Evolutionary conservation across 2,329 filamentous ascomycete species (phyloP).

Genomic region (Penicillium sclerotigenum): DNA sequence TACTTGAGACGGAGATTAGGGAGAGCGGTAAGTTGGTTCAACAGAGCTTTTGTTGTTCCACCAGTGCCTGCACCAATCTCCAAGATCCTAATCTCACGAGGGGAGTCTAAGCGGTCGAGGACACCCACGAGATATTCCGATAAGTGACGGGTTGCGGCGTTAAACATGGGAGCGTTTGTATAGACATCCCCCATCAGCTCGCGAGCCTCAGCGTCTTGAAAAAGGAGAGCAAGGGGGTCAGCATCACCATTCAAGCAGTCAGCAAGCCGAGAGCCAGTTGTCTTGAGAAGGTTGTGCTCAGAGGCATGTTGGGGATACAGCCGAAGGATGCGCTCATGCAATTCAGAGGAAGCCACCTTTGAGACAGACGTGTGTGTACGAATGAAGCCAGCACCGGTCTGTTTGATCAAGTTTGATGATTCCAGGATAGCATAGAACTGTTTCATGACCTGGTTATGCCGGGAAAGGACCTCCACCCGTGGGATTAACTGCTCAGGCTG

Average conservation of each 20-base stretch:
- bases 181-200: conserved; percentile 41
- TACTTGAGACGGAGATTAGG: conserved; percentile 28
- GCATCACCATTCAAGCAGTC: conserved; percentile 36
- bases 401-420: neutral
- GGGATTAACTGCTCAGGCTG: too few species aligned
- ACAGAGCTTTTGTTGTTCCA: conserved; percentile 29
- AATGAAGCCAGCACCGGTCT: too few species aligned
- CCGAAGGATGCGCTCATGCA: conserved; percentile 17
- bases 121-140: neutral
- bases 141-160: neutral
- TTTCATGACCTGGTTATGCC: neutral
- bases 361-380: neutral
- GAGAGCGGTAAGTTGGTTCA: conserved; percentile 16
- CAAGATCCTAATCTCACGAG: conserved; percentile 25
- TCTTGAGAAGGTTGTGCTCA: conserved; percentile 34
- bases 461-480: neutral
- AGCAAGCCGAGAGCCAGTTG: conserved; percentile 36
- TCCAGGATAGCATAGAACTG: neutral
- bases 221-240: conserved; percentile 42
- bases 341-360: neutral
- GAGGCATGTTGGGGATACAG: conserved; percentile 33
- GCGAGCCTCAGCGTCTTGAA: conserved; percentile 30
- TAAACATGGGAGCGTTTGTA: conserved; percentile 29
- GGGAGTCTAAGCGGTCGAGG: neutral
- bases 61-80: conserved; percentile 42